Base-by-base conservation (phyloP, 1,284 basidiomycete species). In the Kwoniella shivajii region DNA sequence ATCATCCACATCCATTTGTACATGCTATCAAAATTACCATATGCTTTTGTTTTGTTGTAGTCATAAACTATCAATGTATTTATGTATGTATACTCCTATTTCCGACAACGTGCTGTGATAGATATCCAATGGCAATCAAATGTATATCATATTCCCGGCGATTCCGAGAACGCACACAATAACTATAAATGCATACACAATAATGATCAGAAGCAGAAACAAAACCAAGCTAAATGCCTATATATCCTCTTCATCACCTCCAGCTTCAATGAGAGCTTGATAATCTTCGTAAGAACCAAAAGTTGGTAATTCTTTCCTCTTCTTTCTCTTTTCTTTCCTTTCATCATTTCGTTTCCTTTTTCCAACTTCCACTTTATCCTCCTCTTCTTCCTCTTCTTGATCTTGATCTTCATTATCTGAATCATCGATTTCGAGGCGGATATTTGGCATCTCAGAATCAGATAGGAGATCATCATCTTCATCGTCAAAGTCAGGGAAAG, bases 281-380 rank as follows among this genome's bases (percentile, higher is more conserved):
- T 96, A 99, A 66, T 97, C 95, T 61, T 98, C 95, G 64, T 95
- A 95, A 72, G 86, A 90, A 2, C 91, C 95, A 70, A 99, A 97
- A 29, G 87, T 89, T 1, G 93, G 92, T 74, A 86, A 76, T 78
- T 88, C 90, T 80, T 88, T 90, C 72, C 85, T 84, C 79, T 84
- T 86, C 69, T 82, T 83, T 66, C 77, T 80, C 60, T 76, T 79
- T 55, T 76, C 79, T 63, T 82, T 80, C 50, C 80, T 78, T 54
- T 80, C 75, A 45, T 79, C 74, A 84, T 85, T 50, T 60, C 84
- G 82, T 69, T 83, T 85, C 51, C 74, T 70, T 56, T 72, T 74
- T 39, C 62, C 63, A 61, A 51, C 38, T 79, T 80, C 41, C 14
- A 84, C 83, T 14, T 82, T 81, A 30, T 80, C 82, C 6, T 74